Evolutionary conservation across 2,329 filamentous ascomycete species (phyloP), one percentile per base, ranked within the genome.

Genomic region (Neonectria coccinea): DNA sequence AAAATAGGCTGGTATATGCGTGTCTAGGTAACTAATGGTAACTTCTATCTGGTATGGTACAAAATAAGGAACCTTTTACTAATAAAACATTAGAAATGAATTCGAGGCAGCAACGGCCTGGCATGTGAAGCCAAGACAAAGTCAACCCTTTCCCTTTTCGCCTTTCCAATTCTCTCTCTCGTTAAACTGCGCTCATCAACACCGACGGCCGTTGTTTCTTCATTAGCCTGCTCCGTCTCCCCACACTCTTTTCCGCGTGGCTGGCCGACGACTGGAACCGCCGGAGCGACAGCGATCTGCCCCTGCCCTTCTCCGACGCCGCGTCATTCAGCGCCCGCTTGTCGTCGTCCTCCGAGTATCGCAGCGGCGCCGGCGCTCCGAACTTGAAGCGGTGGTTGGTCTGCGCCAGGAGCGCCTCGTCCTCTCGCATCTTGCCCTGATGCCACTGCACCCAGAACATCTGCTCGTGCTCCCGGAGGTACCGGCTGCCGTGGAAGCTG

Each of bases 381-480:
- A 67, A 67, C 50, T 67, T 67, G 62, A 56, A 65, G 2, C 58
- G 57, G 11, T 20, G 47, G 16, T 41, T 27, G n/a, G 59, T 62
- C 41, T 57, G 54, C 18, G 47, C 36, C 4, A 50, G 41, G 25
- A 67, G 53, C 4, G 6, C 11, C 27, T 58, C 18, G 29, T 67
- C 53, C 8, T 39, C 51, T n/a, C 59, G 56, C 62, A 65, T 65
- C 54, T 62, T 58, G 9, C 56, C 29, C 47, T 60, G 56, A 6
- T 70, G 63, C 67, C 67, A 70, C 25, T 69, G 68, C 6, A 69
- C 57, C 68, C 68, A 70, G 45, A 69, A 69, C 67, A 70, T 69
- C 27, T 69, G 68, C 36, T 70, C 65, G 33, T 70, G 68, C 12
- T 70, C 68, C 5, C 68, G 58, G 0, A 70, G 55, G 52, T 70